phyloP scores from a whole-genome alignment of 805 yeast genomes.

The Tetrapisispora nanseiensis region DNA sequence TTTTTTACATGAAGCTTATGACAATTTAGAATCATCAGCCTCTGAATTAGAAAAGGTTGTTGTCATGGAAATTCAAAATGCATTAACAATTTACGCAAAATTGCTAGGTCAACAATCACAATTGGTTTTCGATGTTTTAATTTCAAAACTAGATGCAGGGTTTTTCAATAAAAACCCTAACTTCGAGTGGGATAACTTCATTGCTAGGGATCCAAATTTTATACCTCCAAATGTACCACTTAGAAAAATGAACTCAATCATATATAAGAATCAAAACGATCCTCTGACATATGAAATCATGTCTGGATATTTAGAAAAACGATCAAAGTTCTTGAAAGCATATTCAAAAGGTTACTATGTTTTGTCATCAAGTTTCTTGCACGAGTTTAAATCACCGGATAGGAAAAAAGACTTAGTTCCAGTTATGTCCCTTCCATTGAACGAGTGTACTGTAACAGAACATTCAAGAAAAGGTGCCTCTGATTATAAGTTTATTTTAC shows the following conservation, averaged over 20 bases:
- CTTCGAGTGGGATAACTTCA: slow-evolving; percentile 83
- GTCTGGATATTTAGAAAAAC: slow-evolving; percentile 76
- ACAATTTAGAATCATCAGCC: slow-evolving; percentile 80
- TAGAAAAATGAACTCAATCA: slow-evolving; percentile 51
- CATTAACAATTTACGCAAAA: slow-evolving; percentile 62
- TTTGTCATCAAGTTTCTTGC: slow-evolving; percentile 76
- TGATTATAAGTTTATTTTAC: slow-evolving; percentile 70
- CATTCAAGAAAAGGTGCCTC: slow-evolving; percentile 56
- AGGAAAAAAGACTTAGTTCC: slow-evolving; percentile 76
- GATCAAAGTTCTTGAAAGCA: slow-evolving; percentile 84
- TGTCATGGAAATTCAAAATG: slow-evolving; percentile 76
- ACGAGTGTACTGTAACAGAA: slow-evolving; percentile 72
- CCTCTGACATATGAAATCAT: slow-evolving; percentile 60
- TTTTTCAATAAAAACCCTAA: slow-evolving; percentile 69
- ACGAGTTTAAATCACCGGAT: slow-evolving; percentile 81
- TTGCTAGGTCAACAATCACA: slow-evolving; percentile 67
- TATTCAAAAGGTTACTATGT: slow-evolving; percentile 88
- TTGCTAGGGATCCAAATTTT: slow-evolving; percentile 62
- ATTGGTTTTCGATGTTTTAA: slow-evolving; percentile 54
- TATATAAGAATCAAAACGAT: slow-evolving; percentile 60
- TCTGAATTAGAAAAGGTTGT: slow-evolving; percentile 84
- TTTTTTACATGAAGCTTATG: slow-evolving; percentile 79
- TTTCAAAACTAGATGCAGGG: slow-evolving; percentile 58
- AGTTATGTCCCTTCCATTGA: slow-evolving; percentile 70
- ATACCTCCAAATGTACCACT: slow-evolving; percentile 53